These are phyloP conservation scores for Falciphora oryzae DNA, from an alignment of 2,329 filamentous ascomycete genomes.

Conservation along the genomic window DNA sequence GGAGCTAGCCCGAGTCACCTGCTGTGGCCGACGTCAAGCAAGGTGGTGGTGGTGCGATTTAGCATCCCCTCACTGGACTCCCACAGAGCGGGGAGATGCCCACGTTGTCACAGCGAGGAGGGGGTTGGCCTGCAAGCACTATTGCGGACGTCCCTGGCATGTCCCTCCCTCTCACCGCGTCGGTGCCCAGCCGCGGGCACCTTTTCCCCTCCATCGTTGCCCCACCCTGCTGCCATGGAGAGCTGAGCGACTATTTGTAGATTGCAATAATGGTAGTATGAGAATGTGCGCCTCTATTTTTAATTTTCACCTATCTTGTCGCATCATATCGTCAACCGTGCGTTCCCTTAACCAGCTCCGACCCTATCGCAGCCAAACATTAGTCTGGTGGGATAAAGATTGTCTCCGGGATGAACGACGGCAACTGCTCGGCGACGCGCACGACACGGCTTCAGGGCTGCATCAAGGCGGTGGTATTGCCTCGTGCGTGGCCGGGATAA, in stretches of 20 bases:
- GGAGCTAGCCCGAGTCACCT: neutral
- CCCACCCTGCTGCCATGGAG: neutral
- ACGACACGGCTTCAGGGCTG: neutral
- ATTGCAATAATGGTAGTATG: neutral
- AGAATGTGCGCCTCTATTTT: neutral
- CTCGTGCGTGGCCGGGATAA: neutral
- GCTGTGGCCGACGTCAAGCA: neutral
- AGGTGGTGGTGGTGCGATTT: neutral
- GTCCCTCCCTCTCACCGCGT: neutral
- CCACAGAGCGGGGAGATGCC: neutral
- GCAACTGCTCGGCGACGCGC: neutral
- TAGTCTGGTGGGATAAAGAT: too few species aligned
- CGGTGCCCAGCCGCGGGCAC: too few species aligned
- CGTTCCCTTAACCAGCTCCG: too few species aligned
- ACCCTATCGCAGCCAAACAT: too few species aligned
- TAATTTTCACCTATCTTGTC: neutral
- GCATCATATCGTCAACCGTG: too few species aligned
- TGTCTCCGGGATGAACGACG: too few species aligned
- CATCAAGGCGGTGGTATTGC: neutral
- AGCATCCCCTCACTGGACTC: neutral
- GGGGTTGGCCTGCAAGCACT: neutral
- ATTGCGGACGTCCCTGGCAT: neutral
- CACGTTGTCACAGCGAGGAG: neutral
- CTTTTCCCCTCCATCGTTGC: neutral
- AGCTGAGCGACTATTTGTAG: neutral